Evolutionary conservation across 306 rosid species (phyloP), one percentile per base, ranked within the genome.

Genomic region (Castanea crenata): DNA sequence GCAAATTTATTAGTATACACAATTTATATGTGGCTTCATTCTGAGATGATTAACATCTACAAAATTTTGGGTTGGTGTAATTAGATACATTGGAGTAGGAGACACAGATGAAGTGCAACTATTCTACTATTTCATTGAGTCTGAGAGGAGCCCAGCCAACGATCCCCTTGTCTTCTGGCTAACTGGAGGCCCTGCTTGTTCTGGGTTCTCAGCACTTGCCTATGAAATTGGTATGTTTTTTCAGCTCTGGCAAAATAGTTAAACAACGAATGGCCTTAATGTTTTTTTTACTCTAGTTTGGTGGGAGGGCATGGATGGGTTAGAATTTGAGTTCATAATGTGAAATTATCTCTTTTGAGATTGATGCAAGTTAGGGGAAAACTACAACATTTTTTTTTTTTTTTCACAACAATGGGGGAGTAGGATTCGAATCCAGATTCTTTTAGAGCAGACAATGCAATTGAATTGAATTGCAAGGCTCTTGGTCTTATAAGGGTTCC

Each of bases 171-270:
- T 81, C 1, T 76, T 81, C 31, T 81, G 76, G 76, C 80, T 68
- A 21, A 81, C 75, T 31, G 84, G 84, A 38, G 84, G 84, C 27
- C 84, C 84, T 21, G 84, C 76, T 38, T 81, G 84, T 51, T 81
- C 84, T 3, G 79, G 71, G 0, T 75, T 81, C 41, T 67, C 73
- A 18, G 84, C 75, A 3, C 16, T 81, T 5, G 70, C 70, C 14
- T 81, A 25, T 23, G 76, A 81, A 75, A 75, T 75, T 31, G 84
- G 84, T 78, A 59, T 11, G 8, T 77, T 11, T 15, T 7, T 32
- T 12, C 54, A 12, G 16, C 54, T 49, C 16, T 10, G 54, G 5
- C 54, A 12, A 49, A 49, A 49, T 49, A 49, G 54, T 0, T 46
- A 46, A 11, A 46, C 1, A 46, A 3, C 4, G 52, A 46, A 46